A percentile compares a stretch with the other conserved stretches of the same genome.
phyloP scores from a whole-genome alignment of 768 basidiomycete genomes.

The Lactifluus subvellereus region DNA sequence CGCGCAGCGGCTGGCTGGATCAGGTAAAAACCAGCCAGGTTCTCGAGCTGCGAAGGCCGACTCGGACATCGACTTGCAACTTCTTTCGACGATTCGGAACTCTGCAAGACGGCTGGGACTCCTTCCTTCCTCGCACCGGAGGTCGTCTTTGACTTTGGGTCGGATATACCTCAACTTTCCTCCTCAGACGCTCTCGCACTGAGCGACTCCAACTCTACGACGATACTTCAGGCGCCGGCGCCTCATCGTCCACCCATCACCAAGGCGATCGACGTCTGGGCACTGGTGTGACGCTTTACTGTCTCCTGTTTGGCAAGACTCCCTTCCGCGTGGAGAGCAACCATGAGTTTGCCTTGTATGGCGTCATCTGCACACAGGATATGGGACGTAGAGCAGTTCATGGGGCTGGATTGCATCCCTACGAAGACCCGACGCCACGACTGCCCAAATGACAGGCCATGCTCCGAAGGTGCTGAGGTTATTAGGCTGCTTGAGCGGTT shows the following conservation, averaged over 20 bases:
- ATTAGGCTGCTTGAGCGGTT: slow-evolving; percentile 68
- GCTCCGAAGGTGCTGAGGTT: slow-evolving; percentile 53
- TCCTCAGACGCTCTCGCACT: slow-evolving; percentile 32
- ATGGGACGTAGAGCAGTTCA: slow-evolving; percentile 59
- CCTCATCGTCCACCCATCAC: slow-evolving; percentile 55
- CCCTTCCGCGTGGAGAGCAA: slow-evolving; percentile 60
- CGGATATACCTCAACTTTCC: slow-evolving; percentile 24
- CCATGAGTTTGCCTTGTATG: slow-evolving; percentile 73
- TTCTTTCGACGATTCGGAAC: slow-evolving; percentile 79
- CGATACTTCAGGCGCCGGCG: slow-evolving; percentile 28
- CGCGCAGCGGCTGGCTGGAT: slow-evolving; percentile 71
- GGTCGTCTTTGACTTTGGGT: slow-evolving; percentile 62
- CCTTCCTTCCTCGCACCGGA: slow-evolving; percentile 97
- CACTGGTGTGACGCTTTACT: slow-evolving; percentile 91
- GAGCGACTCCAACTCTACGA: slow-evolving; percentile 32
- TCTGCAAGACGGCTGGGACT: slow-evolving; percentile 89
- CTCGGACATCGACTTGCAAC: slow-evolving; percentile 43
- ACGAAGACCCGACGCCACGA: slow-evolving; percentile 57
- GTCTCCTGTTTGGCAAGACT: slow-evolving; percentile 80
- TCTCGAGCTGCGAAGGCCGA: not conserved
- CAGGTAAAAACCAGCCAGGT: slow-evolving; percentile 33
- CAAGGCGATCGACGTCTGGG: slow-evolving; percentile 97
- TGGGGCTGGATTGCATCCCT: slow-evolving; percentile 64
- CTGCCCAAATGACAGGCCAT: slow-evolving; percentile 26
- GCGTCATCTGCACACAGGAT: slow-evolving; percentile 69